These are phyloP conservation scores for Pseudovirgaria hyperparasitica DNA, from an alignment of 2,329 filamentous ascomycete species.

Conservation along the genomic window DNA sequence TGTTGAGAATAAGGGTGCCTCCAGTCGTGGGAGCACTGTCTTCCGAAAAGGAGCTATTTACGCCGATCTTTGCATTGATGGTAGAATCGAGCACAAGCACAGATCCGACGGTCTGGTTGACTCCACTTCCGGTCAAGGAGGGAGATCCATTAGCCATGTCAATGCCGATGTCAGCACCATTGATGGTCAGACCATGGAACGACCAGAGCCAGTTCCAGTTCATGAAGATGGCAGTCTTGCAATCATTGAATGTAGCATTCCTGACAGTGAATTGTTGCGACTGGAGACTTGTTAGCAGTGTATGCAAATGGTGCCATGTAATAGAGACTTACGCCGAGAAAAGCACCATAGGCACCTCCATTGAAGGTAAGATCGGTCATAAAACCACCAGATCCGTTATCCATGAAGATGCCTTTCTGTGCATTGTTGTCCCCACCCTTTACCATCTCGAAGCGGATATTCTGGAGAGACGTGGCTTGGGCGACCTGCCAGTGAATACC, in stretches of 20 bases:
- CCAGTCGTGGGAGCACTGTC: conserved; percentile 55
- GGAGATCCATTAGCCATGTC: conserved; percentile 43
- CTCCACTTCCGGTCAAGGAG: no score
- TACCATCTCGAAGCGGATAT: conserved; percentile 46
- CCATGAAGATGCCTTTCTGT: conserved; percentile 48
- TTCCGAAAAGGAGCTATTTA: conserved; percentile 66
- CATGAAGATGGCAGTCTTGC: conserved; percentile 38
- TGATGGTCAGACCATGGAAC: conserved; percentile 32
- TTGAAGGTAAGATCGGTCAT: conserved; percentile 47
- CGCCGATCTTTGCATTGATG: conserved; percentile 59
- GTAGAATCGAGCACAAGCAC: conserved; percentile 71
- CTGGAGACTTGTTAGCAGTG: no score
- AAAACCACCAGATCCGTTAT: conserved; percentile 48
- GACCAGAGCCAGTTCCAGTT: conserved; percentile 44
- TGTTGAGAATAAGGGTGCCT: conserved; percentile 74
- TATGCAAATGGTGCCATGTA: no score
- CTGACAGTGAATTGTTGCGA: conserved; percentile 48
- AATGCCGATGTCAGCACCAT: conserved; percentile 33
- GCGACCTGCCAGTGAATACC: conserved; percentile 58
- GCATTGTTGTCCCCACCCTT: conserved; percentile 30
- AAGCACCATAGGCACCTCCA: conserved; percentile 47
- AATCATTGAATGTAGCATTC: conserved; percentile 38
- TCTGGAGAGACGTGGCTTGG: conserved; percentile 51
- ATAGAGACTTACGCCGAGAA: conserved; percentile 50
- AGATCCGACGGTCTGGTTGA: conserved; percentile 71